Percentiles rank a stretch among this genome's conserved stretches.
Conservation (phyloP, 192 early-diverging fungal species). For the Kickxella alabastrina region DNA sequence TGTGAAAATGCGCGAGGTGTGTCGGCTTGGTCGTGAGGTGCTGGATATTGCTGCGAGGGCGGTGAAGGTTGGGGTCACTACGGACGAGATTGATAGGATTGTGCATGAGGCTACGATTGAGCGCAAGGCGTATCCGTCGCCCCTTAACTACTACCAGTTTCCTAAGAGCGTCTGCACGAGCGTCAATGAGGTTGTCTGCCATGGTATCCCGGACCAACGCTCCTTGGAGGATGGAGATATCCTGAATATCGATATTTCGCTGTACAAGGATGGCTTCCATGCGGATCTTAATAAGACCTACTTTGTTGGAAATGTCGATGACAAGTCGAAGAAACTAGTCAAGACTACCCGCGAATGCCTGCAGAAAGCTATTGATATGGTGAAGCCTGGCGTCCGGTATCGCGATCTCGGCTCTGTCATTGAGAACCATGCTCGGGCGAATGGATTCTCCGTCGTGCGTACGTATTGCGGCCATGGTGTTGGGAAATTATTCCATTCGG, state of each 20-base stretch:
- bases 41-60: slow-evolving; percentile 82
- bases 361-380: slow-evolving; percentile 86
- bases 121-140: slow-evolving; percentile 90
- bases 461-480: slow-evolving; percentile 95
- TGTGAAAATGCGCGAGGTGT: slow-evolving; percentile 74
- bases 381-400: slow-evolving; percentile 87
- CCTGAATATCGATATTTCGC: slow-evolving; percentile 87
- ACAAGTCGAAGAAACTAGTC: slow-evolving; percentile 67
- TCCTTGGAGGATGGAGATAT: slow-evolving; percentile 93
- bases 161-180: slow-evolving; percentile 94
- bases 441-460: slow-evolving; percentile 88
- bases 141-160: slow-evolving; percentile 94
- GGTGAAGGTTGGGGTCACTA: slow-evolving; percentile 79
- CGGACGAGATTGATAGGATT: slow-evolving; percentile 93
- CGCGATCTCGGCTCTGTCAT: slow-evolving; percentile 90
- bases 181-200: slow-evolving; percentile 93
- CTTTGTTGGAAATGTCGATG: slow-evolving; percentile 85
- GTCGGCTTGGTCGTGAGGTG: slow-evolving; percentile 81
- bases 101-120: slow-evolving; percentile 93
- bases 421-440: slow-evolving; percentile 75
- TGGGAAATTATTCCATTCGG: slow-evolving; percentile 78
- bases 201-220: slow-evolving; percentile 95
- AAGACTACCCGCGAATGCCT: slow-evolving; percentile 81
- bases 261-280: slow-evolving; percentile 91
- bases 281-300: slow-evolving; percentile 94